phyloP scores from a whole-genome alignment of 495 filamentous ascomycete species.

The Amphirosellinia nigrospora region DNA sequence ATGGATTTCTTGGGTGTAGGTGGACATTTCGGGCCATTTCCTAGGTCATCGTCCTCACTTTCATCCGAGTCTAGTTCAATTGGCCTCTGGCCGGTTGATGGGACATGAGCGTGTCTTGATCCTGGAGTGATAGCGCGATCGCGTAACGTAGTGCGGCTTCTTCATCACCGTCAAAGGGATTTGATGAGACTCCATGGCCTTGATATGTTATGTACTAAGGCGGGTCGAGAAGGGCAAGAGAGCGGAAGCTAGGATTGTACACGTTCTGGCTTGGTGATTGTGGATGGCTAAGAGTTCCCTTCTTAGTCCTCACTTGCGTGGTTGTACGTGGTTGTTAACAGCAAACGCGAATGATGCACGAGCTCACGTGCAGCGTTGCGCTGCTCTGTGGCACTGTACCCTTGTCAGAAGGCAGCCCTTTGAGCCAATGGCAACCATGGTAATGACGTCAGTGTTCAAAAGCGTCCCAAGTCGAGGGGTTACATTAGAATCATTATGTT shows the following conservation, averaged over 20 bases:
- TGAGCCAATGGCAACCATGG: background rate
- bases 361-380: constrained; percentile 22
- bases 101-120: constrained; percentile 22
- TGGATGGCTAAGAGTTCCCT: background rate
- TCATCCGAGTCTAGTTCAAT: constrained; percentile 35
- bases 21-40: constrained; percentile 28
- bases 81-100: constrained; percentile 20
- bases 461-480: background rate
- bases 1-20: constrained; percentile 19
- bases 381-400: background rate
- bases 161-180: constrained; percentile 43
- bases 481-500: background rate
- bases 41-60: constrained; percentile 31
- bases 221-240: background rate
- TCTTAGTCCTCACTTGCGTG: background rate
- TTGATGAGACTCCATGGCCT: constrained; percentile 31
- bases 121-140: constrained; percentile 51
- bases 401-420: background rate
- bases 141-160: constrained; percentile 54
- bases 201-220: background rate
- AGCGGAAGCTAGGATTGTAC: background rate
- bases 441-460: constrained; percentile 14
- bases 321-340: background rate
- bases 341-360: constrained; percentile 29
- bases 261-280: background rate